Conservation (phyloP, 2,329 filamentous ascomycete species). For the Claviceps purpurea region DNA sequence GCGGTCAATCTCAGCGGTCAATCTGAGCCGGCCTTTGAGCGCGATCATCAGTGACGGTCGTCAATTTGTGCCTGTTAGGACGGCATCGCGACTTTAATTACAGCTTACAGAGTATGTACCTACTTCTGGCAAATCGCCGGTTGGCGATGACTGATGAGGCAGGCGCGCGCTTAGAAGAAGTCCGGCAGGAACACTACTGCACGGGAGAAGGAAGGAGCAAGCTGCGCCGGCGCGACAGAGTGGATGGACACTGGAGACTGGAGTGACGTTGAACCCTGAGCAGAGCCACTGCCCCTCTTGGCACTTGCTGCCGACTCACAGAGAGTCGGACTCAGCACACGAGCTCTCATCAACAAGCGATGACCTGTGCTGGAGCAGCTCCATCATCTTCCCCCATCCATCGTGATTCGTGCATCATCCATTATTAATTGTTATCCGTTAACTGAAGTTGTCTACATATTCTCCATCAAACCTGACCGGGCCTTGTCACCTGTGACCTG, state of each 20-base stretch:
- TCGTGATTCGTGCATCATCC: neutral
- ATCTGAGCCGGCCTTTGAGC: too few relatives aligned
- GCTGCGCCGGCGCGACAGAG: neutral
- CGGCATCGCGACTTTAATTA: neutral
- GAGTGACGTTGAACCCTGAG: too few relatives aligned
- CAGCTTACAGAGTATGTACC: too few relatives aligned
- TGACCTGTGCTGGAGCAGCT: neutral
- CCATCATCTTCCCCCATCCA: neutral
- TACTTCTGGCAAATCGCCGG: neutral
- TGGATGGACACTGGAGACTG: neutral
- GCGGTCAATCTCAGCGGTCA: too few relatives aligned
- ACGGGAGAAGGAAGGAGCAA: neutral
- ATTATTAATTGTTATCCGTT: neutral
- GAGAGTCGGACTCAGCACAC: too few relatives aligned
- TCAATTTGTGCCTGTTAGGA: neutral
- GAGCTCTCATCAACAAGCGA: too few relatives aligned
- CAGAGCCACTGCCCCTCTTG: too few relatives aligned
- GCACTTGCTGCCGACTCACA: too few relatives aligned
- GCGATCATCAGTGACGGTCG: neutral
- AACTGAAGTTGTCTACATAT: neutral
- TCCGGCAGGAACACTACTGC: neutral
- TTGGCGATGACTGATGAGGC: neutral
- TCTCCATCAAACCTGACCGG: neutral
- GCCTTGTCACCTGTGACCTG: neutral
- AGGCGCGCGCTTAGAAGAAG: constrained; percentile 6